Evolutionary conservation across 768 basidiomycete species (phyloP).

Genomic region (Suillus bovinus): DNA sequence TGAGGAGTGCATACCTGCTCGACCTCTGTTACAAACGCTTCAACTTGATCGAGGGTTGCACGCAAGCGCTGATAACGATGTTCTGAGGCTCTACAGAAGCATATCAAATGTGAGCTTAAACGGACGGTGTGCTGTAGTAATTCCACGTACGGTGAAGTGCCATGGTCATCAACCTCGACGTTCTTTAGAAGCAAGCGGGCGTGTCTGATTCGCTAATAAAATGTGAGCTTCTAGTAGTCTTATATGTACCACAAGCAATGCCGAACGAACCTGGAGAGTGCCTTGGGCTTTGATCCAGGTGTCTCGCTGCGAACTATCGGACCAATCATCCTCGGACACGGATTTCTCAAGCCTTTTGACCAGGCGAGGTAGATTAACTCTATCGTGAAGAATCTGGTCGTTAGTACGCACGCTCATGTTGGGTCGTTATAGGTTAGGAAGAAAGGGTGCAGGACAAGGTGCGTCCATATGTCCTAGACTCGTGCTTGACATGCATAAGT

Average conservation of each 20-base stretch:
- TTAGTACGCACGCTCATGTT: conserved; percentile 28
- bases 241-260: neutral
- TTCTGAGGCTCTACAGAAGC: conserved; percentile 39
- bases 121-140: neutral
- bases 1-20: conserved; percentile 44
- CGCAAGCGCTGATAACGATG: conserved; percentile 48
- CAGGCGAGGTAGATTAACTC: conserved; percentile 66
- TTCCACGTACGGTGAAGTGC: conserved; percentile 43
- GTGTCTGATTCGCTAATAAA: conserved; percentile 48
- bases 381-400: conserved; percentile 50
- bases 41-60: conserved; percentile 54
- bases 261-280: conserved; percentile 51
- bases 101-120: conserved; percentile 8
- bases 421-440: conserved; percentile 7
- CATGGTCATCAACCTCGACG: conserved; percentile 51
- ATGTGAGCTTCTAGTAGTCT: neutral
- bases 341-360: conserved; percentile 61
- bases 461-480: neutral
- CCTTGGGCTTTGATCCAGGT: conserved; percentile 59
- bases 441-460: conserved; percentile 8
- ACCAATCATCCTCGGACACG: conserved; percentile 39
- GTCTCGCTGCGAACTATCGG: conserved; percentile 25
- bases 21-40: conserved; percentile 50
- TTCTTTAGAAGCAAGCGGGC: conserved; percentile 58
- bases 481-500: neutral